Conservation (phyloP, 1,139 yeast genomes). For the Taiozyma onychis region DNA sequence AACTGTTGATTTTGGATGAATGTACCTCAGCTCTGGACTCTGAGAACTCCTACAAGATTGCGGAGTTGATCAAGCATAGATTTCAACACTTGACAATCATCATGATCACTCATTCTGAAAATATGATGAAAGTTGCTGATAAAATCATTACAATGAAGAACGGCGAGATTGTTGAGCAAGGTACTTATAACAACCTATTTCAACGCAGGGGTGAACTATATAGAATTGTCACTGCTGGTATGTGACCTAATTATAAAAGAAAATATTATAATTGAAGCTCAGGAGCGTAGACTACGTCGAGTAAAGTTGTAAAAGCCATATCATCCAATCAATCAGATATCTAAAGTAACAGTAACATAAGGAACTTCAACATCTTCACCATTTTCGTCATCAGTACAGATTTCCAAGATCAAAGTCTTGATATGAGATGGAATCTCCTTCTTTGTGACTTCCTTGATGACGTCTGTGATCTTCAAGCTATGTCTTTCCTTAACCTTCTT, state of each 20-base stretch:
- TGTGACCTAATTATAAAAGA: background rate
- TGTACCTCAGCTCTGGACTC: conserved; percentile 77
- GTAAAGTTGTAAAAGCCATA: background rate
- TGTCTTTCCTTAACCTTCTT: conserved; percentile 80
- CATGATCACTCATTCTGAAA: conserved; percentile 55
- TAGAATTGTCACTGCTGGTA: conserved; percentile 22
- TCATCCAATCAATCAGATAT: conserved; percentile 6
- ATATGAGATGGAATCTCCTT: conserved; percentile 75
- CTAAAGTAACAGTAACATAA: conserved; percentile 57
- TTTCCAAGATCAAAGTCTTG: conserved; percentile 75
- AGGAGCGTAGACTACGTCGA: background rate
- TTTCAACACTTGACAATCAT: conserved; percentile 36
- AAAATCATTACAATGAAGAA: conserved; percentile 36
- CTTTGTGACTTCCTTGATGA: conserved; percentile 79
- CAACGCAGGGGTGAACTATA: conserved; percentile 20
- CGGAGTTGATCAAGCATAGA: conserved; percentile 35
- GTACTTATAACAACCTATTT: conserved; percentile 26
- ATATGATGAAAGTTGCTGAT: conserved; percentile 47
- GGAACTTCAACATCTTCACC: conserved; percentile 98
- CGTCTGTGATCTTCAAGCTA: conserved; percentile 58
- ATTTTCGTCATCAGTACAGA: conserved; percentile 85
- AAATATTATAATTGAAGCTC: too few species aligned
- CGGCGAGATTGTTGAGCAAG: conserved; percentile 40
- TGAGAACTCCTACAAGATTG: conserved; percentile 38
- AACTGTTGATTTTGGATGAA: conserved; percentile 66